Evolutionary conservation across 805 yeast species (phyloP).

Genomic region (Tetrapisispora phaffii): DNA sequence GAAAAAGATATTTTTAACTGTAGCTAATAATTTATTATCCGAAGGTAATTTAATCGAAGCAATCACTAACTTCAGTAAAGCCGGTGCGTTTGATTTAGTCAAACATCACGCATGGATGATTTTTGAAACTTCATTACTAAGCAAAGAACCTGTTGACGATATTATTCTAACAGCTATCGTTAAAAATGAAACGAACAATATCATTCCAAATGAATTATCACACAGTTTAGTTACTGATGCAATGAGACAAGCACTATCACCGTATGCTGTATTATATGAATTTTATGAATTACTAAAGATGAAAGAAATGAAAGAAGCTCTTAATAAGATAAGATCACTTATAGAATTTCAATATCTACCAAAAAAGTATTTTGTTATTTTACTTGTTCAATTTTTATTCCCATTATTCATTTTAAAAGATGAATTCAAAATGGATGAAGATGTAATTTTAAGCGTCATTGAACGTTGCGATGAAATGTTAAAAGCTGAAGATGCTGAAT

Average conservation of each 20-base stretch:
- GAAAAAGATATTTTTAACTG: slow-evolving; percentile 40
- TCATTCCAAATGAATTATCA: slow-evolving; percentile 23
- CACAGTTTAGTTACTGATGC: slow-evolving; percentile 39
- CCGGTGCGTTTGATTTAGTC: slow-evolving; percentile 46
- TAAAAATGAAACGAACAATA: slow-evolving; percentile 24
- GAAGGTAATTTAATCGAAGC: slow-evolving; percentile 56
- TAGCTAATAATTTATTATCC: slow-evolving; percentile 40
- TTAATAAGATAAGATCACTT: slow-evolving; percentile 16
- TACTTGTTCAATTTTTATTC: slow-evolving; percentile 21
- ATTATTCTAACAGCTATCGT: slow-evolving; percentile 44
- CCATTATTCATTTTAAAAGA: slow-evolving; percentile 18
- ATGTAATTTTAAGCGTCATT: slow-evolving; percentile 15
- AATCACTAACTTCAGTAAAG: slow-evolving; percentile 50
- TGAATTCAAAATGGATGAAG: slow-evolving; percentile 17
- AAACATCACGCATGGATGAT: slow-evolving; percentile 48
- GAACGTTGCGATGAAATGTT: slow-evolving; percentile 18
- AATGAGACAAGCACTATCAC: slow-evolving; percentile 59
- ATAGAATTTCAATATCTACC: slow-evolving; percentile 26
- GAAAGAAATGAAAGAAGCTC: slow-evolving; percentile 19
- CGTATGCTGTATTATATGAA: slow-evolving; percentile 54
- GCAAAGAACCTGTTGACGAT: slow-evolving; percentile 47
- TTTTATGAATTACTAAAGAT: slow-evolving; percentile 32
- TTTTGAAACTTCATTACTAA: slow-evolving; percentile 49
- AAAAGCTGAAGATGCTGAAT: slow-evolving; percentile 14
- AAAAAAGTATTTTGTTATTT: slow-evolving; percentile 18